Base-by-base conservation (phyloP, 1,139 yeast genomes). In the Pichia terricola region DNA sequence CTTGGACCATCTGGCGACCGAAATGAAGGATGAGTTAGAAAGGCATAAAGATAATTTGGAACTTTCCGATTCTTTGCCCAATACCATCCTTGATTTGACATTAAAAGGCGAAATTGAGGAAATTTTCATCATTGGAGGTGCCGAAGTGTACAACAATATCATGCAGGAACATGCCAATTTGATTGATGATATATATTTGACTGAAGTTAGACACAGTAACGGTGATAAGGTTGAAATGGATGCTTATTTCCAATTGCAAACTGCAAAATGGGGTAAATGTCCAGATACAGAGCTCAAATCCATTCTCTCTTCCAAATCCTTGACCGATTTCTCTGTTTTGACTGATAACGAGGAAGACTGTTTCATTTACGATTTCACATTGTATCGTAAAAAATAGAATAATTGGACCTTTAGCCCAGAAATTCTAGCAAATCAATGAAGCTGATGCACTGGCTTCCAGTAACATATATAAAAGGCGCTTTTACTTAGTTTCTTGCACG, bases 61-160 rank as follows among this genome's bases (percentile, higher is more conserved):
- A 36, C 64, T 70, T 33, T 74, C 76, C 22, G 62, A 64, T 32
- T 71, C 79, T 1, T 57, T 81, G 32, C 72, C 70, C 11, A 62
- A 62, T 2, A 77, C 80, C 0, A 51, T 79, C 28, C 47, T 56
- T 1, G 37, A 45, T 27, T 41, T 61, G 48, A 40, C 50, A 9
- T 57, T 58, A 27, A 16, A 28, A 16, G 49, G 56, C 6, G 44
- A 38, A 8, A 54, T 80, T 25, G 82, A 78, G 44, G 72, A 76
- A 45, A 70, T 89, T 1, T 91, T 80, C 58, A 72, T 94, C 34
- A 91, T 91, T 51, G 99, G 99, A 3, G 99, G 99, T 1, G 91
- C 94, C 1, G 91, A 89, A 60, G 69, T 91, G 6, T 91, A 91
- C 65, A 72, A 75, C 43, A 69, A 76, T 38, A 60, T 80, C 31